A percentile compares a stretch with the other conserved stretches of the same genome.
phyloP scores from a whole-genome alignment of 176 grass and related monocot species.

The Puccinellia tenuiflora region DNA sequence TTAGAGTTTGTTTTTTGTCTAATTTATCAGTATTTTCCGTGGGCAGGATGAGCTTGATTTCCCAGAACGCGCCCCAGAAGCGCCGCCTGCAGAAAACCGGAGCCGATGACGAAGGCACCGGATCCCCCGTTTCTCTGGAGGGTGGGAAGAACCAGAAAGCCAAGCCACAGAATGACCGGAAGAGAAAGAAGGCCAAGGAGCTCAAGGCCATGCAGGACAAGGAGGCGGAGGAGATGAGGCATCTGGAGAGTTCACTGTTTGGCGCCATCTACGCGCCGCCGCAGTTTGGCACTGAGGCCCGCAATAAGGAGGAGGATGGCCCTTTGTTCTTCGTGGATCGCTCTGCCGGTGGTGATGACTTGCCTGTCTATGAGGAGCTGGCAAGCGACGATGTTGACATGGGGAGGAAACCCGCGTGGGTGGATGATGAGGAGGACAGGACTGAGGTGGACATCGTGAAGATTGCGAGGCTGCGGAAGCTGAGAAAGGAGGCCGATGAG shows the following conservation, averaged over 20 bases:
- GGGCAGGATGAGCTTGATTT: constrained; percentile 60
- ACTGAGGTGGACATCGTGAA: constrained; percentile 52
- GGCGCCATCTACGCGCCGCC: constrained; percentile 41
- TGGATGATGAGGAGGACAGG: constrained; percentile 70
- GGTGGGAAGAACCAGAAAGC: not conserved
- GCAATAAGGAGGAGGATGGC: not conserved
- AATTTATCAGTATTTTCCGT: not conserved
- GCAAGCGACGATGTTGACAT: not conserved
- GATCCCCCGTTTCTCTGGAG: not conserved
- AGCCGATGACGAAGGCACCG: not conserved
- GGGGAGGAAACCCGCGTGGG: constrained; percentile 61
- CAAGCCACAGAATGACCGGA: constrained; percentile 6
- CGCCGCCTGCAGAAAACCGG: not conserved
- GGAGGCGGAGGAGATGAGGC: constrained; percentile 59
- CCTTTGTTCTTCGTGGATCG: constrained; percentile 61
- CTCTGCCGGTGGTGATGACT: constrained; percentile 17
- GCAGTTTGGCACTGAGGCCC: constrained; percentile 52
- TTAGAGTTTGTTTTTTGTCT: too few species aligned
- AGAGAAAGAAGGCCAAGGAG: constrained; percentile 37
- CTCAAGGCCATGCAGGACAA: constrained; percentile 5
- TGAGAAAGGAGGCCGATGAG: constrained; percentile 60
- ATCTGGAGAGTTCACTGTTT: constrained; percentile 60
- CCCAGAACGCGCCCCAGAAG: constrained; percentile 50
- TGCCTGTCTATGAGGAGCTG: constrained; percentile 46
- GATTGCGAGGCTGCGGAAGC: constrained; percentile 60